Conservation (phyloP, 495 filamentous ascomycete genomes). For the Podospora australis region DNA sequence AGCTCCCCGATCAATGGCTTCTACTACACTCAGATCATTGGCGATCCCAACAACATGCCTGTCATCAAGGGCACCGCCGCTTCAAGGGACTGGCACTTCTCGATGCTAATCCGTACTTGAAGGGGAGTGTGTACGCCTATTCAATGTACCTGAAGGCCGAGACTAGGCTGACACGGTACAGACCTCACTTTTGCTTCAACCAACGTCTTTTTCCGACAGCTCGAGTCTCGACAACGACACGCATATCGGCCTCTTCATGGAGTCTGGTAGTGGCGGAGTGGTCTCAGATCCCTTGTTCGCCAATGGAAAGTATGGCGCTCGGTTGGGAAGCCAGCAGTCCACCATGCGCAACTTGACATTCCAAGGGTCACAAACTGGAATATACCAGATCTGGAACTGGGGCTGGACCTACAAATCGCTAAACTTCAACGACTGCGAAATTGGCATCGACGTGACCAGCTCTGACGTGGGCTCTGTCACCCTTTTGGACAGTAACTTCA, state of each 20-base stretch:
- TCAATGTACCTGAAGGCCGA: background rate
- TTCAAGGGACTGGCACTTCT: slow-evolving; percentile 42
- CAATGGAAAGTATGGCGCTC: slow-evolving; percentile 57
- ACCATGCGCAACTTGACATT: slow-evolving; percentile 83
- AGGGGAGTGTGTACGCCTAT: slow-evolving; percentile 11
- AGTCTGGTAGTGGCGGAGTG: slow-evolving; percentile 67
- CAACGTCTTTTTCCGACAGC: slow-evolving; percentile 92
- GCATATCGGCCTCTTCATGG: slow-evolving; percentile 71
- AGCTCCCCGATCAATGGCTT: slow-evolving; percentile 52
- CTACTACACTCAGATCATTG: slow-evolving; percentile 61
- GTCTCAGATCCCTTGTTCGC: slow-evolving; percentile 65
- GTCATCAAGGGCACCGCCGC: slow-evolving; percentile 58
- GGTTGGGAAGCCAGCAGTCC: slow-evolving; percentile 78
- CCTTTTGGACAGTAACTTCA: slow-evolving; percentile 70
- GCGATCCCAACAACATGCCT: slow-evolving; percentile 54
- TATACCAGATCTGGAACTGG: slow-evolving; percentile 89
- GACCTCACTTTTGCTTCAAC: slow-evolving; percentile 40
- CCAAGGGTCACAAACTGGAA: slow-evolving; percentile 73
- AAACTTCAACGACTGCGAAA: slow-evolving; percentile 63
- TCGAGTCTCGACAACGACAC: slow-evolving; percentile 62
- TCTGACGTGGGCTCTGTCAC: slow-evolving; percentile 66
- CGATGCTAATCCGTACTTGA: slow-evolving; percentile 19
- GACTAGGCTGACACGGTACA: background rate
- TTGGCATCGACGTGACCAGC: slow-evolving; percentile 73
- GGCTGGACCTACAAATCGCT: slow-evolving; percentile 78